Conservation (phyloP, 2,329 filamentous ascomycete genomes). For the Thielaviopsis musarum region DNA sequence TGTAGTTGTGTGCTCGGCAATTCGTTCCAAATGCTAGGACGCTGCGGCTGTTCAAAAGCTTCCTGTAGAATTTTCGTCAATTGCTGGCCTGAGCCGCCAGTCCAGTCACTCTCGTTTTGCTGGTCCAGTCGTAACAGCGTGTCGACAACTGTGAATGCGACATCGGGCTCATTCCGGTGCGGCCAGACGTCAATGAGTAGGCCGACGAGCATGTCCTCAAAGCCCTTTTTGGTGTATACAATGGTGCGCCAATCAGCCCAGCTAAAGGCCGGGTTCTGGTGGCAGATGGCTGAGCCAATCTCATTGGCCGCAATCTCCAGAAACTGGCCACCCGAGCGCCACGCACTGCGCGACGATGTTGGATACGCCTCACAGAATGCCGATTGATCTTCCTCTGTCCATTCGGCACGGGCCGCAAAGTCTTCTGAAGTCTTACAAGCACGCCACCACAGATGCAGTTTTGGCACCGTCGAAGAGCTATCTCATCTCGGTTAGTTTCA, state of each 20-base stretch:
- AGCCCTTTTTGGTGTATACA: slow-evolving; percentile 7
- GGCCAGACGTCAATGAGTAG: slow-evolving; percentile 9
- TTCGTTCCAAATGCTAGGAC: slow-evolving; percentile 7
- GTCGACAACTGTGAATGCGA: slow-evolving; percentile 4
- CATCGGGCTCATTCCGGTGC: not conserved
- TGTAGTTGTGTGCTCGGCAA: slow-evolving; percentile 5
- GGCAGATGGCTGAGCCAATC: slow-evolving; percentile 7
- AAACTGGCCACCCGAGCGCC: slow-evolving; percentile 9
- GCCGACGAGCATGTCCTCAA: slow-evolving; percentile 7
- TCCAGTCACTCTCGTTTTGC: not conserved
- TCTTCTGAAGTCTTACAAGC: slow-evolving; percentile 8
- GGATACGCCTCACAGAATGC: slow-evolving; percentile 9
- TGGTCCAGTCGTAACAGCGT: slow-evolving; percentile 5
- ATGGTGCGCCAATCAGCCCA: slow-evolving; percentile 11
- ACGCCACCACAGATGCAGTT: slow-evolving; percentile 9
- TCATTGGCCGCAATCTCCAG: slow-evolving; percentile 11
- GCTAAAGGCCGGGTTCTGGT: slow-evolving; percentile 8
- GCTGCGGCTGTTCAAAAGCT: slow-evolving; percentile 8
- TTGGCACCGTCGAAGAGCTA: slow-evolving; percentile 4
- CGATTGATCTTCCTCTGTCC: not conserved
- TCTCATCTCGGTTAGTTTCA: not conserved
- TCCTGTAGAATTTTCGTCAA: not conserved
- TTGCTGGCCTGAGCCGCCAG: not conserved
- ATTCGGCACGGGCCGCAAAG: slow-evolving; percentile 3
- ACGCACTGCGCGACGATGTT: not conserved